Evolutionary conservation across 2,329 filamentous ascomycete species (phyloP), one percentile per base, ranked within the genome.

Genomic region (Cercospora zeae-maydis): DNA sequence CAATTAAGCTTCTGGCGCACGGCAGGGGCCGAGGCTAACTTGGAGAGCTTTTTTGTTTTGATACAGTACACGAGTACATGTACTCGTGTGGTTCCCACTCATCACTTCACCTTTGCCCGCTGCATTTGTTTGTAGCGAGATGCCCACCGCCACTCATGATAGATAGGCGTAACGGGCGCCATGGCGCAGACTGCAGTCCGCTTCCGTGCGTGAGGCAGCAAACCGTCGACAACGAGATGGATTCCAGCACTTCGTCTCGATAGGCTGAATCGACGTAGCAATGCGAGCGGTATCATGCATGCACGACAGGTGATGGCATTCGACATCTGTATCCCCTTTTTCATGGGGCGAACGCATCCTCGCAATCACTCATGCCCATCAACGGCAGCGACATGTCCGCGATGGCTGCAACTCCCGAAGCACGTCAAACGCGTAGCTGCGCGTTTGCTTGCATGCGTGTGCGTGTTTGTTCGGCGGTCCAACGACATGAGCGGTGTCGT

Each of bases 61-160:
- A n/a, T n/a, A n/a, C n/a, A 27, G 47, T 36, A 58, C 57, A 31
- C 42, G 57, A 59, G 19, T 53, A 59, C 57, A 47, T n/a, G n/a
- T n/a, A n/a, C n/a, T n/a, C n/a, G n/a, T n/a, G n/a, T n/a, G n/a
- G n/a, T n/a, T n/a, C n/a, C n/a, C n/a, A n/a, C n/a, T n/a, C n/a
- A n/a, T 53, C 47, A 37, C 42, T 51, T 33, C 19, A 47, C 36
- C 57, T 53, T 45, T 31, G 51, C 33, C 36, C 14, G 11, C 16
- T 30, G 9, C 24, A 39, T 14, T 16, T 24, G 33, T 27, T 27
- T 27, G 24, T 27, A 27, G 24, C 24, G 24, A 27, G 24, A 27
- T 6, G 3, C 6, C 24, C 24, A 27, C 6, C 24, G 24, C 24
- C 3, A 27, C 6, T 27, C 24, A 27, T 27, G 24, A 6, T 27